Evolutionary conservation across 2,329 filamentous ascomycete species (phyloP), one percentile per base, ranked within the genome.

Genomic region (Ceratocystiopsis sp.): DNA sequence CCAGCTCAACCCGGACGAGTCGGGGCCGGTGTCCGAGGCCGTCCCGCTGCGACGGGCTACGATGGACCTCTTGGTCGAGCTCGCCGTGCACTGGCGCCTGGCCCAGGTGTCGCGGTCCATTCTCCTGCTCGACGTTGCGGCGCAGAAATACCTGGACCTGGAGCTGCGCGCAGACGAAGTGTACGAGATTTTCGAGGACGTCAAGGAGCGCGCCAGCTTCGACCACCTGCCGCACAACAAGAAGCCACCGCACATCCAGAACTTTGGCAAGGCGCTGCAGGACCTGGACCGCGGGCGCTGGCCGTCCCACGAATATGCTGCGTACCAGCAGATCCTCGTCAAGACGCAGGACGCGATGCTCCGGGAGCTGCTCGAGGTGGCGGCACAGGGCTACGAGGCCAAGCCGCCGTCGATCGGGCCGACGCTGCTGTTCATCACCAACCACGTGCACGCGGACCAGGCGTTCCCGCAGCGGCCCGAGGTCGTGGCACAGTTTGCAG

Each of bases 331-430:
- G 49, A 73, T 82, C 15, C 66, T 98, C 8, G 70, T 73, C 34
- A 74, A 70, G 29, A 62, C 96, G 35, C 78, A 96, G 54, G 86
- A 95, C 53, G 75, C 79, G 11, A 65, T 96, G 21, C 66, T 95
- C 39, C 77, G 87, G 43, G 89, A 96, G 54, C 44, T 53, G 44
- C 69, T 98, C 16, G 95, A 84, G 59, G 79, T 87, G 50, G 68
- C 82, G n/a, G 73, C 95, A 59, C 80, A 89, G 64, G 89, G 84
- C 52, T 98, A 89, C 59, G 86, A 94, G 49, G 63, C 71, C n/a
- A 95, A 94, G 54, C 78, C 85, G 12, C 85, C 84, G 6, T 76
- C 79, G 35, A 77, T 93, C 18, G 84, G 80, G 15, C 44, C 51
- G 6, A 76, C 78, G 14, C 73, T 93, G 29, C 78, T 96, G 70